Percentiles rank a stretch among this genome's conserved stretches.
Conservation (phyloP, 1,139 yeast species). For the Dujonia santamariae region DNA sequence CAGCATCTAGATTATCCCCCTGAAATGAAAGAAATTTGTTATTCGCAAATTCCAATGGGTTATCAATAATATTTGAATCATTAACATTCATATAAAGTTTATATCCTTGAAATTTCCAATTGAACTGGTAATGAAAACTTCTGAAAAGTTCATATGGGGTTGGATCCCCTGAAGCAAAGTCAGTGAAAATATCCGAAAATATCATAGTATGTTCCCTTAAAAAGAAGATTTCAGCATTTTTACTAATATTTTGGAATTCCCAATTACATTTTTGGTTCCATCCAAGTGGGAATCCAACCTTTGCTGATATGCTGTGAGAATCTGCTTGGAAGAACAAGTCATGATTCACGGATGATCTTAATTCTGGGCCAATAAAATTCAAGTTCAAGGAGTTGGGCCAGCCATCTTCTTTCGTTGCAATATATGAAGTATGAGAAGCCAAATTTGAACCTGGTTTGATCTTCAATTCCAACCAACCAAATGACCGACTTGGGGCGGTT, state of each 20-base stretch:
- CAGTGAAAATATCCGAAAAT: conserved; percentile 70
- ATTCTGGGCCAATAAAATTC: conserved; percentile 55
- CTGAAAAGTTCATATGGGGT: conserved; percentile 72
- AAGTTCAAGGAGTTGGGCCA: conserved; percentile 53
- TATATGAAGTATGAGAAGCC: conserved; percentile 45
- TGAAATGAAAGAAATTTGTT: conserved; percentile 74
- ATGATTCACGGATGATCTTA: conserved; percentile 85
- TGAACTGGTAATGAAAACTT: conserved; percentile 60
- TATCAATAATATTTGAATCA: conserved; percentile 82
- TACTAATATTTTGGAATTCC: conserved; percentile 55
- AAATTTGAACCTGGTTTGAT: conserved; percentile 53
- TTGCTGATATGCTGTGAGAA: conserved; percentile 53
- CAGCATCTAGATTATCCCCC: conserved; percentile 55
- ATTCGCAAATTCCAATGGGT: conserved; percentile 79
- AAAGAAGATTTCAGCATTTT: conserved; percentile 57
- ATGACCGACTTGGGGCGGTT: conserved; percentile 44
- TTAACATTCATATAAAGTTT: conserved; percentile 74
- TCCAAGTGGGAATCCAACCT: conserved; percentile 64
- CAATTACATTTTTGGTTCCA: conserved; percentile 83
- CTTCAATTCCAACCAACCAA: conserved; percentile 88
- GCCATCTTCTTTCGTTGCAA: conserved; percentile 53
- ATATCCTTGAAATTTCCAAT: conserved; percentile 59
- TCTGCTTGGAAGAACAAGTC: conserved; percentile 70
- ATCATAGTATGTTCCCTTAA: conserved; percentile 82
- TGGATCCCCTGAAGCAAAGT: conserved; percentile 74